Conservation (phyloP, 192 early-diverging fungal genomes). For the Backusella liffmaniae region DNA sequence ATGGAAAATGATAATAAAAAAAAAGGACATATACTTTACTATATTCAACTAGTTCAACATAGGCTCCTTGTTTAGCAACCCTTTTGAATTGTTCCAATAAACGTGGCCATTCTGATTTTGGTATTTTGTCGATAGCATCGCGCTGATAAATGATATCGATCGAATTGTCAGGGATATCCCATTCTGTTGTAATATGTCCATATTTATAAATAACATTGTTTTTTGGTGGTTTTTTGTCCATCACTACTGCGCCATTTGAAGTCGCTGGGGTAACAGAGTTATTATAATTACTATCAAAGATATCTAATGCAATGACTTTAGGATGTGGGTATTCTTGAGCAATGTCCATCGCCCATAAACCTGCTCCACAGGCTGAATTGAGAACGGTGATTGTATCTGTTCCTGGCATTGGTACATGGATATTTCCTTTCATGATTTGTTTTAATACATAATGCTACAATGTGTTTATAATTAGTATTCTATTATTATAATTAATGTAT, state of each 20-base stretch:
- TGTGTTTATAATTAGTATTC: background rate
- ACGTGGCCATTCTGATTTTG: slow-evolving; percentile 21
- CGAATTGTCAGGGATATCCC: slow-evolving; percentile 19
- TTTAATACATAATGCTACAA: slow-evolving; percentile 34
- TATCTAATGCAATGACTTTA: slow-evolving; percentile 24
- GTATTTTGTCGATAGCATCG: slow-evolving; percentile 12
- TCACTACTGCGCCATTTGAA: background rate
- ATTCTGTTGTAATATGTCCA: slow-evolving; percentile 21
- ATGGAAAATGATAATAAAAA: background rate
- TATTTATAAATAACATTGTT: slow-evolving; percentile 30
- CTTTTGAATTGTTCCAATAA: slow-evolving; percentile 41
- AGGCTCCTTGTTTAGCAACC: slow-evolving; percentile 48
- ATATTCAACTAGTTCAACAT: slow-evolving; percentile 46
- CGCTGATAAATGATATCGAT: slow-evolving; percentile 31
- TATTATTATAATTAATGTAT: background rate
- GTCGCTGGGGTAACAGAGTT: background rate
- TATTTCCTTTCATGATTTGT: slow-evolving; percentile 18
- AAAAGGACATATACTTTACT: slow-evolving; percentile 10
- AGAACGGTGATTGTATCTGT: background rate
- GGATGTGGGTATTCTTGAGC: slow-evolving; percentile 18
- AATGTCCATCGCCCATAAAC: slow-evolving; percentile 31
- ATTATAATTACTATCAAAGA: background rate
- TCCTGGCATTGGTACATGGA: background rate
- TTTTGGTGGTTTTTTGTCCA: background rate
- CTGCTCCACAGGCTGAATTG: slow-evolving; percentile 23